Percentiles rank a stretch among this genome's conserved stretches.
Evolutionary conservation across 805 yeast genomes (phyloP).

Genomic region (Metschnikowia chrysomelidarum): DNA sequence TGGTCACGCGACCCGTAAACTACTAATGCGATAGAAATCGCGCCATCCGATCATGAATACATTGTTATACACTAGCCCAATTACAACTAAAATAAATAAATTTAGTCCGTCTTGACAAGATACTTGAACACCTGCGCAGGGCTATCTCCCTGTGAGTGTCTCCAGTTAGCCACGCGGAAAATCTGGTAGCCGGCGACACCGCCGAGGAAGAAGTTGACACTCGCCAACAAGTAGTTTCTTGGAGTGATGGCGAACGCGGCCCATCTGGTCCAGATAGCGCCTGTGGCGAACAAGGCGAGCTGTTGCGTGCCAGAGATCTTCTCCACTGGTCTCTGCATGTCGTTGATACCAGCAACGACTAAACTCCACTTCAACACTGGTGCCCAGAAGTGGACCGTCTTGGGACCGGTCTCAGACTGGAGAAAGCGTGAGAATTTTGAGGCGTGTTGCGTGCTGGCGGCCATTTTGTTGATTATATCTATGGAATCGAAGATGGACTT

Average conservation of each 20-base stretch:
- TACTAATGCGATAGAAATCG: too few relatives aligned
- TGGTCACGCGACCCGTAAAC: too few relatives aligned
- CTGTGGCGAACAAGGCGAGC: constrained; percentile 84
- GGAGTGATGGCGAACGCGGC: constrained; percentile 86
- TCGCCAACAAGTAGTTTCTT: constrained; percentile 79
- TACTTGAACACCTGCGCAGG: constrained; percentile 55
- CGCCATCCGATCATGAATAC: constrained; percentile 2
- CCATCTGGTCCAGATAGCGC: constrained; percentile 98
- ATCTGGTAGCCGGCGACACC: constrained; percentile 87
- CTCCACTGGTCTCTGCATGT: constrained; percentile 87
- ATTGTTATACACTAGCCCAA: constrained; percentile 4
- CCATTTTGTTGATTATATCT: constrained; percentile 18
- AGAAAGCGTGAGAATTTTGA: constrained; percentile 67
- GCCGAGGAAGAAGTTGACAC: constrained; percentile 92
- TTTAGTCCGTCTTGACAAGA: constrained; percentile 38
- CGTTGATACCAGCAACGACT: constrained; percentile 89
- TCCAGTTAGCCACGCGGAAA: constrained; percentile 64
- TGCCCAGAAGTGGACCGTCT: constrained; percentile 96
- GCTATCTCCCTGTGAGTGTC: constrained; percentile 63
- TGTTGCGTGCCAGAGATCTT: constrained; percentile 88
- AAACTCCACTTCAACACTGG: constrained; percentile 72
- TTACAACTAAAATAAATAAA: not conserved
- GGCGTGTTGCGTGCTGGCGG: constrained; percentile 34
- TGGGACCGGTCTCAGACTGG: constrained; percentile 91
- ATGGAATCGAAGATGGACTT: constrained; percentile 1